Evolutionary conservation across 108 stramenopile species (phyloP).

Genomic region (Schizochytrium sp.): DNA sequence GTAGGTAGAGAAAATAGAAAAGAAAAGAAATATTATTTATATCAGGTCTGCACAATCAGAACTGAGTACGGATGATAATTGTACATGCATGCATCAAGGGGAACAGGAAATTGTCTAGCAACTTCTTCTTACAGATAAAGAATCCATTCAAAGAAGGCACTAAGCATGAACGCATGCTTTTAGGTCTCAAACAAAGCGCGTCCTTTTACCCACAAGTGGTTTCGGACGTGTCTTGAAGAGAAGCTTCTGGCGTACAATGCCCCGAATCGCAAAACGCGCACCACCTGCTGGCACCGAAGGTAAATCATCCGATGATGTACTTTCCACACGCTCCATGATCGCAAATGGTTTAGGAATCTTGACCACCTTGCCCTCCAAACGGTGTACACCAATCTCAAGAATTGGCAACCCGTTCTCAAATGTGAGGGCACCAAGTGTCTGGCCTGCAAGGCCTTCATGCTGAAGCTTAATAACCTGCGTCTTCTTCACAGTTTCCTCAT

Average conservation of each 20-base stretch:
- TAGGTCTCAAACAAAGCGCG: neutral
- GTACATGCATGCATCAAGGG: too few relatives aligned
- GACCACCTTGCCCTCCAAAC: conserved; percentile 27
- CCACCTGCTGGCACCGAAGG: too few relatives aligned
- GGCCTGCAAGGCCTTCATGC: conserved; percentile 8
- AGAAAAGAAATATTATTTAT: neutral
- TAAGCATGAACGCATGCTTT: neutral
- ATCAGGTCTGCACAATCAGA: neutral
- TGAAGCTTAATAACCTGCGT: neutral
- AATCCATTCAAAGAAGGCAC: neutral
- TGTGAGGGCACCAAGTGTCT: neutral
- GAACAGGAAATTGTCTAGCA: too few relatives aligned
- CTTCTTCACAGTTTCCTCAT: neutral
- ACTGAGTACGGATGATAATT: too few relatives aligned
- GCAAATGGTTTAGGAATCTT: conserved; percentile 6
- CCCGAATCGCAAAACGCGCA: neutral
- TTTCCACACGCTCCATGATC: neutral
- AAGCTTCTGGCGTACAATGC: conserved; percentile 30
- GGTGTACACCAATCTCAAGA: conserved; percentile 30
- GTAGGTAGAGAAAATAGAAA: neutral
- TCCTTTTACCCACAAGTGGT: conserved; percentile 5
- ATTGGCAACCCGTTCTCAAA: conserved; percentile 32
- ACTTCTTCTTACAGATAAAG: too few relatives aligned
- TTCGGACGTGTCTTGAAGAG: conserved; percentile 46
- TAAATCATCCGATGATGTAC: too few relatives aligned